Evolutionary conservation across 2,329 filamentous ascomycete species (phyloP), one percentile per base, ranked within the genome.

Genomic region (Fusarium begoniae): DNA sequence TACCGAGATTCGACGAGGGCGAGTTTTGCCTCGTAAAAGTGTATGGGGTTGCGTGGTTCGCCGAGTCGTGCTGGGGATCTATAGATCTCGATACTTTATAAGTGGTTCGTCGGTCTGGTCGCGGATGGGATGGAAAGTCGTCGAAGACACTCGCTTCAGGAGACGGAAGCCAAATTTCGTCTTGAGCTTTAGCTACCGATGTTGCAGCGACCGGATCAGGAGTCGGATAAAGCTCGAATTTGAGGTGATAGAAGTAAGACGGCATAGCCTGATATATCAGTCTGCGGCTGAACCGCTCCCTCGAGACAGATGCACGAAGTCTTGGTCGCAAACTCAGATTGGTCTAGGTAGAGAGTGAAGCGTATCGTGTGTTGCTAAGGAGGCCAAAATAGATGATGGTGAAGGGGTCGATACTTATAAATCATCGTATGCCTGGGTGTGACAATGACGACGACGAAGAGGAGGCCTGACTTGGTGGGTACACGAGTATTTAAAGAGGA

Each of bases 161-260:
- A 14, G 81, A 76, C 2, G 90, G 90, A 20, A 88, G 75, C 89
- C 89, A 92, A 72, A 87, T 76, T 43, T 81, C 63, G 47, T 71
- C 61, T 63, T 57, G 69, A 41, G 60, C 65, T 18, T 30, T 62
- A 66, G 60, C 68, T 32, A 64, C 66, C 24, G 53, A 57, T 20
- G 63, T 61, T 44, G 59, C 56, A 48, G 69, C 61, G 53, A 73
- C 30, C 8, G 85, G 84, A 57, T 83, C 80, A 53, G 85, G 80
- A 69, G 82, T 85, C 48, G 85, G 81, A 80, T 92, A 92, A 47
- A 92, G 85, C 83, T 92, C 90, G 77, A 92, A 87, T 75, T 89
- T 91, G n/a, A 92, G 79, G 75, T 92, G 90, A 77, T 92, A 92
- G 73, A 89, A 89, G 80, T 90, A 91, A 37, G 87, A 86, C 83